Percentiles rank a stretch among this genome's conserved stretches.
Evolutionary conservation across 495 filamentous ascomycete genomes (phyloP).

Genomic region (Trichoderma gamsii): DNA sequence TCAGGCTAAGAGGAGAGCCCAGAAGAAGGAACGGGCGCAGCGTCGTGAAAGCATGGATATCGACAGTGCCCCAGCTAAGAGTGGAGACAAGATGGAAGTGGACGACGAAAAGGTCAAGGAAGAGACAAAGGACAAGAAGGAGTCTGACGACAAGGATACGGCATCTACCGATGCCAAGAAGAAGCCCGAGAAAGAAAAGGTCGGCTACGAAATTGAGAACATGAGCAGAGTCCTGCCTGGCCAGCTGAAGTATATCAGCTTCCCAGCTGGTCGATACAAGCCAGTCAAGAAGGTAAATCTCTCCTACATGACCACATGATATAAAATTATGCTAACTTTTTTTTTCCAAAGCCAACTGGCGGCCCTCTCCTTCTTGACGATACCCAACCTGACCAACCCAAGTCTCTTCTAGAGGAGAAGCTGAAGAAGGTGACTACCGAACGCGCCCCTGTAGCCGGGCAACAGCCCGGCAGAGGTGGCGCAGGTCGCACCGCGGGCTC

Average conservation of each 20-base stretch:
- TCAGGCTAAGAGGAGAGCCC: slow-evolving; percentile 88
- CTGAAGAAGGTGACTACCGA: slow-evolving; percentile 69
- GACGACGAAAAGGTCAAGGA: slow-evolving; percentile 62
- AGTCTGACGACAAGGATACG: slow-evolving; percentile 25
- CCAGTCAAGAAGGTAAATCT: slow-evolving; percentile 85
- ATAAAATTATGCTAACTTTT: background rate
- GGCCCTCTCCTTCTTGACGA: slow-evolving; percentile 90
- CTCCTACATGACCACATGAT: slow-evolving; percentile 15
- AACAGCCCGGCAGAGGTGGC: slow-evolving; percentile 20
- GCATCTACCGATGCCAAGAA: slow-evolving; percentile 55
- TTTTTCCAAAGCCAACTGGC: slow-evolving; percentile 69
- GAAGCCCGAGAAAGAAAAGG: slow-evolving; percentile 92
- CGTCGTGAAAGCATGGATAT: slow-evolving; percentile 84
- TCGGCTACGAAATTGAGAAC: slow-evolving; percentile 93
- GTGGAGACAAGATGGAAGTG: slow-evolving; percentile 84
- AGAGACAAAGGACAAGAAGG: slow-evolving; percentile 55
- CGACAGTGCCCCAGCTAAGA: slow-evolving; percentile 65
- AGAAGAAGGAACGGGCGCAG: slow-evolving; percentile 64
- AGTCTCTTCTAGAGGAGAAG: slow-evolving; percentile 77
- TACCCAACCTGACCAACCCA: slow-evolving; percentile 69
- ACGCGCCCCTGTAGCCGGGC: slow-evolving; percentile 48
- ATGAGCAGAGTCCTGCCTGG: slow-evolving; percentile 90
- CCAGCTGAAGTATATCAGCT: slow-evolving; percentile 92
- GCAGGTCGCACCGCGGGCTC: slow-evolving; percentile 17
- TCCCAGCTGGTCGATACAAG: slow-evolving; percentile 79